Base-by-base conservation (phyloP, 257 asterid species). In the Scutellaria barbata region DNA sequence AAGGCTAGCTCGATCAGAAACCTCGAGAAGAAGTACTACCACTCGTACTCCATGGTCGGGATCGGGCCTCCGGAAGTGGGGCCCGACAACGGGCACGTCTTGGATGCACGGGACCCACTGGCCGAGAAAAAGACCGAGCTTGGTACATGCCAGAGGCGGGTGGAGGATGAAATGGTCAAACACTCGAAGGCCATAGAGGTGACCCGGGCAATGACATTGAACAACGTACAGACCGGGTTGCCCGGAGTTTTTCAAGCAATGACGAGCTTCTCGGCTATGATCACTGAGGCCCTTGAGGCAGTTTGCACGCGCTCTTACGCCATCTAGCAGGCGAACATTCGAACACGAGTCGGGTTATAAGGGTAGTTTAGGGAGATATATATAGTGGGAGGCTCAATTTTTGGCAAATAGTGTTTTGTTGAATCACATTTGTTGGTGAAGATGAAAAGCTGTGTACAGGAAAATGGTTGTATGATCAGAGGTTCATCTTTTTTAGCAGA, bases 211-310 rank as follows among this genome's bases (percentile, higher is more conserved):
- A 89, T 89, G 98, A 92, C 97, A 1, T 74, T 92, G 71, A 88
- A 90, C 57, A 95, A 95, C 80, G 83, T 95, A 25, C 99, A 95
- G 67, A 95, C 98, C 0, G 99, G 99, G 7, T 77, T 95, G 81
- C 99, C 99, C 0, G 96, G 95, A 30, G 98, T 92, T 57, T 92
- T 95, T 76, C 97, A 88, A 81, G 99, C 99, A 12, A 82, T 95
- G 92, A 82, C 96, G 12, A 88, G 99, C 61, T 95, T 95, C 61
- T 95, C 99, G 4, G 83, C 86, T 54, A 72, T 89, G 78, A 77
- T 95, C 17, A 76, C 87, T 0, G 98, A 87, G 80, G 89, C 90
- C 57, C 95, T 95, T 7, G 89, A 83, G 82, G 65, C 83, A 0
- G 99, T 84, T 51, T 95, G 99, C 84, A 85, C 85, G 9, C 83